Conservation (phyloP, 176 grass and related monocot genomes). For the Aegilops bicornis region DNA sequence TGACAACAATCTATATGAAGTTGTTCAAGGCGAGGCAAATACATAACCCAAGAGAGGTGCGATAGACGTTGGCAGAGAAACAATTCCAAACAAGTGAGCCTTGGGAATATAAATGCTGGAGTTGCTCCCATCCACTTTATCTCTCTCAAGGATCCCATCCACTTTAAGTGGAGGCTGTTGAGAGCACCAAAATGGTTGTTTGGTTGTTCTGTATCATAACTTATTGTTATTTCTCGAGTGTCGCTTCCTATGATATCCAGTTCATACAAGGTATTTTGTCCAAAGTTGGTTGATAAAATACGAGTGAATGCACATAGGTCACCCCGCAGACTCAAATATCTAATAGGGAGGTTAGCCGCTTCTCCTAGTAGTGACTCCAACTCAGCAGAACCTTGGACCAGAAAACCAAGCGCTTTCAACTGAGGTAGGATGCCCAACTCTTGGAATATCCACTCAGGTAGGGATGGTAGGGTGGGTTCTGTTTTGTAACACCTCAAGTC, state of each 20-base stretch:
- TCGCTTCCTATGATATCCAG: neutral
- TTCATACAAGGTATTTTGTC: neutral
- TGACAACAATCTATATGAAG: neutral
- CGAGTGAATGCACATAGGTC: neutral
- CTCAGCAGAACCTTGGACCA: neutral
- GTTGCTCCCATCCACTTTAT: neutral
- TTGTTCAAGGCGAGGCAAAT: constrained; percentile 6
- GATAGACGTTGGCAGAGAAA: neutral
- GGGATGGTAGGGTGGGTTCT: no score
- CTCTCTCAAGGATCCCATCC: neutral
- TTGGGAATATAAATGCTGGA: neutral
- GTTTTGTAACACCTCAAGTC: neutral
- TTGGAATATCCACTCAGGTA: no score
- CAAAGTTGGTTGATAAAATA: neutral
- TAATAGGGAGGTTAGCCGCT: neutral
- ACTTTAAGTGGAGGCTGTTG: neutral
- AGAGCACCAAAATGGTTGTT: neutral
- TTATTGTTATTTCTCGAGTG: neutral
- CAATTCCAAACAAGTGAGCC: neutral
- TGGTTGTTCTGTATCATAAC: neutral
- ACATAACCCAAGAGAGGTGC: constrained; percentile 6
- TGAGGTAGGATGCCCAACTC: constrained; percentile 9
- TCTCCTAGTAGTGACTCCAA: neutral
- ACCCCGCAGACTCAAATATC: neutral
- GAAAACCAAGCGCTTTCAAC: neutral